phyloP scores from a whole-genome alignment of 495 filamentous ascomycete species.

The Hypoxylon lienhwacheense region DNA sequence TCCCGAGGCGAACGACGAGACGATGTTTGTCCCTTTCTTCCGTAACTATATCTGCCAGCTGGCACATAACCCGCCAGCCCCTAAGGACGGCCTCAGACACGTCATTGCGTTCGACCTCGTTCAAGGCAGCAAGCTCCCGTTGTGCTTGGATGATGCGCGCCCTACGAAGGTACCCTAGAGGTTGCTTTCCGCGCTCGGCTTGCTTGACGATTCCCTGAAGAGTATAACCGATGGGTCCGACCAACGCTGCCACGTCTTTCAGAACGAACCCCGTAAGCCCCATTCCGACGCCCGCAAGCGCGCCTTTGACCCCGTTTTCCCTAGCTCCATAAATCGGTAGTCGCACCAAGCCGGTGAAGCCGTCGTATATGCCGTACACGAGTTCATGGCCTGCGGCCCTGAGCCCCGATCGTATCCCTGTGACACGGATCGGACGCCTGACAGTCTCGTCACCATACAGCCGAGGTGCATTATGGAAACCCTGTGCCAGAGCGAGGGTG shows the following conservation, averaged over 20 bases:
- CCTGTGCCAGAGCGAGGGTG: slow-evolving; percentile 71
- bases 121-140: slow-evolving; percentile 40
- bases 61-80: slow-evolving; percentile 50
- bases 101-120: slow-evolving; percentile 35
- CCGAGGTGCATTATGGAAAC: slow-evolving; percentile 81
- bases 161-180: slow-evolving; percentile 50
- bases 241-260: slow-evolving; percentile 65
- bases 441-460: slow-evolving; percentile 67
- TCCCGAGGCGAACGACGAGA: slow-evolving; percentile 35
- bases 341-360: slow-evolving; percentile 66
- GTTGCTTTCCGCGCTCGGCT: slow-evolving; percentile 49
- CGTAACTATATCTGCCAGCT: slow-evolving; percentile 44
- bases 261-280: slow-evolving; percentile 73
- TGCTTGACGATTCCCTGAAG: slow-evolving; percentile 67
- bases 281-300: slow-evolving; percentile 69
- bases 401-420: slow-evolving; percentile 68
- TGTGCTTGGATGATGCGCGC: slow-evolving; percentile 54
- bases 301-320: slow-evolving; percentile 58
- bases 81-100: slow-evolving; percentile 33
- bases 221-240: slow-evolving; percentile 65
- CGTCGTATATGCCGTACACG: slow-evolving; percentile 70
- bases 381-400: slow-evolving; percentile 69
- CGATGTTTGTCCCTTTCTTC: slow-evolving; percentile 42
- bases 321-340: slow-evolving; percentile 67
- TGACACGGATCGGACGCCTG: slow-evolving; percentile 56